Percentiles rank a stretch among this genome's conserved stretches.
Evolutionary conservation across 305 asterid species (phyloP).

Genomic region (Fraxinus xanthoxyloides): DNA sequence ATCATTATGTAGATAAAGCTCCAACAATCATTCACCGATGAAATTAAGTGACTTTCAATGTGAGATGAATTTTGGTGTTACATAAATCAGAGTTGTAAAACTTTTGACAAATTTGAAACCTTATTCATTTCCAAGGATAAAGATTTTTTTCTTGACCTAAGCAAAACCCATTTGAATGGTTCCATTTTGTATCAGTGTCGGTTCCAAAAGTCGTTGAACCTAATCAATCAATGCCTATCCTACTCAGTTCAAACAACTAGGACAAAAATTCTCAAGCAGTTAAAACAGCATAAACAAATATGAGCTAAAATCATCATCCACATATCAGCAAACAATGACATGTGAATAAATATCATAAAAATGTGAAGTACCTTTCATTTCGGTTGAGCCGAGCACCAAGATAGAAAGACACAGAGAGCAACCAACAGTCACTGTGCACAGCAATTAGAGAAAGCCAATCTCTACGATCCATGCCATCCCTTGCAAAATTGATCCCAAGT

Average conservation of each 20-base stretch:
- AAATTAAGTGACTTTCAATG: background rate
- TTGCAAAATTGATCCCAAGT: slow-evolving; percentile 86
- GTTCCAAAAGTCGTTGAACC: background rate
- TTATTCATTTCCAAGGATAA: background rate
- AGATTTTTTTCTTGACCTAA: background rate
- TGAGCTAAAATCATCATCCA: slow-evolving; percentile 8
- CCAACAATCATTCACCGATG: background rate
- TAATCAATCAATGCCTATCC: background rate
- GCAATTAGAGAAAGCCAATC: slow-evolving; percentile 92
- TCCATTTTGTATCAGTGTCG: background rate
- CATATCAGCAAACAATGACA: background rate
- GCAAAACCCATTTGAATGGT: background rate
- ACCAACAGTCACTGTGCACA: slow-evolving; percentile 89
- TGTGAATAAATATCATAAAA: background rate
- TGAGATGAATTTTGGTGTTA: background rate
- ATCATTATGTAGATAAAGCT: background rate
- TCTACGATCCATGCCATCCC: slow-evolving; percentile 85
- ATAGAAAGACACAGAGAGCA: slow-evolving; percentile 83
- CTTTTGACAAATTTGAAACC: background rate
- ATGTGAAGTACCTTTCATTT: slow-evolving; percentile 58
- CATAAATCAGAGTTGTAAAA: background rate
- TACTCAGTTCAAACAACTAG: background rate
- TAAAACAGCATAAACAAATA: background rate
- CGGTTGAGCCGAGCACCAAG: slow-evolving; percentile 87
- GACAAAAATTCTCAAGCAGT: background rate